A percentile compares a stretch with the other conserved stretches of the same genome.
phyloP scores from a whole-genome alignment of 352 stramenopile genomes.

The Lagenidium sp. region DNA sequence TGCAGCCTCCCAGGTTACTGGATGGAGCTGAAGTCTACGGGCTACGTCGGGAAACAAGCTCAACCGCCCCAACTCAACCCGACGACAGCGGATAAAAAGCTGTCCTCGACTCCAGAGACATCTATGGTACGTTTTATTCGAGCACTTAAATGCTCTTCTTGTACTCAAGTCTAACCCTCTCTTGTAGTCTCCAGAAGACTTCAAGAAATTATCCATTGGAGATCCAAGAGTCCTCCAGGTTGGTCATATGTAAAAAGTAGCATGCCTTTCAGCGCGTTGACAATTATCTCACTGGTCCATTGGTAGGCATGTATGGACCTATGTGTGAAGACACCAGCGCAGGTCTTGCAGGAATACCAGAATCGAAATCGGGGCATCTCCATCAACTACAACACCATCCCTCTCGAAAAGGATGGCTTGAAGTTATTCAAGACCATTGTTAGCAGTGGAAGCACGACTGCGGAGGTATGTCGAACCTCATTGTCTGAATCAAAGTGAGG shows the following conservation, averaged over 20 bases:
- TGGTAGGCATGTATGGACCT: slow-evolving; percentile 73
- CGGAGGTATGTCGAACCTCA: slow-evolving; percentile 32
- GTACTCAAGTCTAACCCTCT: too few relatives aligned
- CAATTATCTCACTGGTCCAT: too few relatives aligned
- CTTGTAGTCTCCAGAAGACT: slow-evolving; percentile 54
- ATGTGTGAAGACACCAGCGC: slow-evolving; percentile 70
- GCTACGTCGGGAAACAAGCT: slow-evolving; percentile 5
- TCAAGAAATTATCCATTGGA: slow-evolving; percentile 47
- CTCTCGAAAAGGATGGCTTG: slow-evolving; percentile 31
- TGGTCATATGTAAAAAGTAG: too few relatives aligned
- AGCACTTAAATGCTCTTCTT: too few relatives aligned
- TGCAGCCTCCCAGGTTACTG: slow-evolving; percentile 15
- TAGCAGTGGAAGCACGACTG: slow-evolving; percentile 46
- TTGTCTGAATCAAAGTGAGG: background rate
- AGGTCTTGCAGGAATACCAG: slow-evolving; percentile 83
- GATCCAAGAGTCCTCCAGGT: slow-evolving; percentile 64
- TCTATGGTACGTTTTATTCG: too few relatives aligned
- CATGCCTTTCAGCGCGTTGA: too few relatives aligned
- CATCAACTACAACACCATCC: slow-evolving; percentile 76
- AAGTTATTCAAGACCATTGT: slow-evolving; percentile 82
- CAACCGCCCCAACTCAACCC: background rate
- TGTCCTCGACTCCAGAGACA: too few relatives aligned
- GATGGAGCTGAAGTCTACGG: slow-evolving; percentile 9
- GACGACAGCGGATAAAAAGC: background rate
- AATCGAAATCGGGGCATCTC: slow-evolving; percentile 70